A percentile compares a stretch with the other conserved stretches of the same genome.
Evolutionary conservation across 2,329 filamentous ascomycete genomes (phyloP).

Genomic region (Cladophialophora psammophila): DNA sequence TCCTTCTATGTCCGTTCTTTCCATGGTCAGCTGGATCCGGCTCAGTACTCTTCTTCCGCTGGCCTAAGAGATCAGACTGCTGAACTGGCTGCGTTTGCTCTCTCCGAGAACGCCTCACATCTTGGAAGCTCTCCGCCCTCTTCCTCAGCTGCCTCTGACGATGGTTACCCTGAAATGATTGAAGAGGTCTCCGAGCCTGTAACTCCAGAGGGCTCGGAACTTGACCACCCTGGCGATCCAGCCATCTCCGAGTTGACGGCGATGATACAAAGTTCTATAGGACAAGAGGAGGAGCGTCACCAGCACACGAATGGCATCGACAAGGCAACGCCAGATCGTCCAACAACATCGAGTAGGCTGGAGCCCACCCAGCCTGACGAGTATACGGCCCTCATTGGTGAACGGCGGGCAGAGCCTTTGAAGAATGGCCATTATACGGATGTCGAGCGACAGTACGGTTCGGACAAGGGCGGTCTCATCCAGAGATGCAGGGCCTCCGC

Average conservation of each 20-base stretch:
- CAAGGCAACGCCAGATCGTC: conserved; percentile 10
- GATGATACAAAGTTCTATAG: conserved; percentile 56
- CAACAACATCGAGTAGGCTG: conserved; percentile 15
- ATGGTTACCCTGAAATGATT: conserved; percentile 57
- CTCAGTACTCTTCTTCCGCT: conserved; percentile 75
- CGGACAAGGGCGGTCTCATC: conserved; percentile 8
- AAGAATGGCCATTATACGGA: conserved; percentile 39
- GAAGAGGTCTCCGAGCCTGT: conserved; percentile 67
- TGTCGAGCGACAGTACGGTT: conserved; percentile 42
- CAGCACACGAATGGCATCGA: conserved; percentile 33
- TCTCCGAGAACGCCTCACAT: conserved; percentile 62
- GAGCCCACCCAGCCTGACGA: conserved; percentile 39
- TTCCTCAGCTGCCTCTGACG: conserved; percentile 31
- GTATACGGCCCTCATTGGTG: conserved; percentile 36
- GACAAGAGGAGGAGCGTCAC: conserved; percentile 37
- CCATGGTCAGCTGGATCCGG: conserved; percentile 61
- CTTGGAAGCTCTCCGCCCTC: conserved; percentile 32
- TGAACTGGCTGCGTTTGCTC: conserved; percentile 81
- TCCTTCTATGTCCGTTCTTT: conserved; percentile 57
- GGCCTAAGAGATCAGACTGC: conserved; percentile 86
- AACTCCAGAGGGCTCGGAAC: conserved; percentile 55
- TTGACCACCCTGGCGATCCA: conserved; percentile 43
- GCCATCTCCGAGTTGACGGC: conserved; percentile 59
- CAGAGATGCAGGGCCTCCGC: conserved; percentile 24
- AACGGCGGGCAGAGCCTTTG: conserved; percentile 32